phyloP scores from a whole-genome alignment of 805 yeast species.

The Starmerella bacillaris region DNA sequence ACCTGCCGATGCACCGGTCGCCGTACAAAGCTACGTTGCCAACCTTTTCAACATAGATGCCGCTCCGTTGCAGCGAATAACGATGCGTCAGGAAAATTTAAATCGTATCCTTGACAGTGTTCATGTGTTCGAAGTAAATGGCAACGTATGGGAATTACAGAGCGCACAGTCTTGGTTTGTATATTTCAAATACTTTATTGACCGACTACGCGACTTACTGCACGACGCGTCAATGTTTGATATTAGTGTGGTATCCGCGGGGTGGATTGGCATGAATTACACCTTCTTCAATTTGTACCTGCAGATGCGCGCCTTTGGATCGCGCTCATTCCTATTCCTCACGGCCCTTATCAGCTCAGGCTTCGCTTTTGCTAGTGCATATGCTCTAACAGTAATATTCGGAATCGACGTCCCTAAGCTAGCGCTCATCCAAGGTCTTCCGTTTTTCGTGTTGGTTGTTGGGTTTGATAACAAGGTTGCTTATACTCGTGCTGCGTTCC shows the following conservation, averaged over 20 bases:
- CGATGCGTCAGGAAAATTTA: constrained; percentile 6
- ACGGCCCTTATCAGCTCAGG: constrained; percentile 62
- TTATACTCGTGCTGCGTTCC: constrained; percentile 34
- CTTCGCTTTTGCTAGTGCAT: constrained; percentile 68
- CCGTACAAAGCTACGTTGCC: constrained; percentile 3
- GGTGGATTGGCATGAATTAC: constrained; percentile 76
- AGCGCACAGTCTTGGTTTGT: constrained; percentile 25
- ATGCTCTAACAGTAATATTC: constrained; percentile 40
- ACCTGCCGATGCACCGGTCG: constrained; percentile 7
- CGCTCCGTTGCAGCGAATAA: not conserved
- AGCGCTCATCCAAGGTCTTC: constrained; percentile 75
- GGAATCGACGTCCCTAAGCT: constrained; percentile 49
- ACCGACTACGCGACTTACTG: constrained; percentile 21
- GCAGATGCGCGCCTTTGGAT: constrained; percentile 62
- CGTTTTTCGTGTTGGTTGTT: constrained; percentile 77
- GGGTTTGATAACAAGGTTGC: constrained; percentile 78
- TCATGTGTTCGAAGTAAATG: constrained; percentile 16
- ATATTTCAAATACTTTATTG: constrained; percentile 23
- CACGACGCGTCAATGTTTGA: constrained; percentile 73
- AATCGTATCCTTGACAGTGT: constrained; percentile 5
- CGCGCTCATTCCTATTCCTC: constrained; percentile 73
- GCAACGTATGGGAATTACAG: constrained; percentile 26
- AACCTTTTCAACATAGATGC: constrained; percentile 1
- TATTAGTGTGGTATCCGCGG: constrained; percentile 56
- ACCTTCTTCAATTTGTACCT: constrained; percentile 56